phyloP scores from a whole-genome alignment of 2,329 filamentous ascomycete genomes.

The Colletotrichum musae region DNA sequence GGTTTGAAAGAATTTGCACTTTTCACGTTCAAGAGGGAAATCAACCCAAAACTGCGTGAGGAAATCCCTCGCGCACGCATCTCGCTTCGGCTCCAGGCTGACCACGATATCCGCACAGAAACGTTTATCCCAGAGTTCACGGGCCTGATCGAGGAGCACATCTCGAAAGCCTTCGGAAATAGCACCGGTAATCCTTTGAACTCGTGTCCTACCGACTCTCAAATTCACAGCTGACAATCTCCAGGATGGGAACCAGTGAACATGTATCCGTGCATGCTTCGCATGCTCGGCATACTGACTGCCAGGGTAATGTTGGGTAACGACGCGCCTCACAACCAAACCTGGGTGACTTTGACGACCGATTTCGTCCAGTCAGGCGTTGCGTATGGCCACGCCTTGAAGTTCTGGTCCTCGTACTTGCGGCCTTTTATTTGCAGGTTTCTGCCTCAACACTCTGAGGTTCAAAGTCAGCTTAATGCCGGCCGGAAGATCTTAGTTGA shows the following conservation, averaged over 20 bases:
- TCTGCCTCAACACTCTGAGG: background rate
- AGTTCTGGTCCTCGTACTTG: slow-evolving; percentile 7
- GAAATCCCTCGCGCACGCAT: background rate
- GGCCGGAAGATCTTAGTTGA: background rate
- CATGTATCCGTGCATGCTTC: slow-evolving; percentile 5
- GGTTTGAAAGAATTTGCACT: slow-evolving; percentile 1
- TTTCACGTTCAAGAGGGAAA: slow-evolving; percentile 4
- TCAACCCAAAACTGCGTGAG: slow-evolving; percentile 1
- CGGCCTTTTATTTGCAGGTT: slow-evolving; percentile 2
- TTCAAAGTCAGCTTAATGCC: background rate
- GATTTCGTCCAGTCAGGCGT: slow-evolving; percentile 7
- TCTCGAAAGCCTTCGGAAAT: background rate
- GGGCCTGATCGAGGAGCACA: background rate
- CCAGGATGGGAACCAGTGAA: slow-evolving; percentile 9
- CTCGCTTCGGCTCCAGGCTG: background rate
- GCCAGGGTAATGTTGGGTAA: slow-evolving; percentile 1
- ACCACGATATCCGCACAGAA: background rate
- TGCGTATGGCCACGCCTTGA: slow-evolving; percentile 1
- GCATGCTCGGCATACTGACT: slow-evolving; percentile 4
- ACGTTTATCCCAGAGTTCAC: slow-evolving; percentile 9
- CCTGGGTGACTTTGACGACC: slow-evolving; percentile 7
- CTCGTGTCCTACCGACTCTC: no score
- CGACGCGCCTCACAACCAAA: slow-evolving; percentile 6
- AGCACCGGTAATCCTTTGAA: background rate
- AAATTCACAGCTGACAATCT: background rate